Evolutionary conservation across 768 basidiomycete species (phyloP), one percentile per base, ranked within the genome.

Genomic region (Wakefieldia striispora): DNA sequence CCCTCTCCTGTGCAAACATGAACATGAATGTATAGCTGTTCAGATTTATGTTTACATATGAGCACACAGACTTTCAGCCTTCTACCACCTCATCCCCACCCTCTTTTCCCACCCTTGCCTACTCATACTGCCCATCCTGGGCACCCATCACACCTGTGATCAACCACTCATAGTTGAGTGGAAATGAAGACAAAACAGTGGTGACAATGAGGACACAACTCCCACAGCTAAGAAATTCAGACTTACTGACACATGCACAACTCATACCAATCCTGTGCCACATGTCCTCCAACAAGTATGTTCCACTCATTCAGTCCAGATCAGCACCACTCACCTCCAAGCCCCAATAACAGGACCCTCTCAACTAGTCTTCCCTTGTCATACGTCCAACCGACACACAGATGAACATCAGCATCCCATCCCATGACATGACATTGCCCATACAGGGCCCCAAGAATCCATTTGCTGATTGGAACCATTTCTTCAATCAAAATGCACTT

Each of bases 401-500:
- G 64, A 97, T 97, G 83, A 91, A 97, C 64, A 91, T 97, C 60
- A 98, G 97, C 69, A 91, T 98, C 47, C 83, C 86, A 2, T 94
- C 91, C 70, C 80, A 79, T 49, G 93, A 97, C 66, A 88, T 97
- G 88, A 78, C 79, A 40, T 72, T 84, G 27, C 93, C 95, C 17
- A 70, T 92, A 0, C 84, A 90, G 63, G 95, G 95, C 14, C 95
- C 95, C 20, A 83, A 88, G 65, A 95, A 97, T 67, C 95, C 95
- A 0, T 97, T 93, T 61, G 83, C 85, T 36, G 85, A 91, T 70
- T 78, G 80, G 57, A 87, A 86, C 63, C 82, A 86, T 40, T 85
- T 94, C 63, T 70, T 82, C 59, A 95, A 93, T 66, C 91, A 95
- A 74, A 99, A 99, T 73, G 91, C 93, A 9, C 78, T 98, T 31